Evolutionary conservation across 306 rosid species (phyloP), one percentile per base, ranked within the genome.

Genomic region (Alnus glutinosa): DNA sequence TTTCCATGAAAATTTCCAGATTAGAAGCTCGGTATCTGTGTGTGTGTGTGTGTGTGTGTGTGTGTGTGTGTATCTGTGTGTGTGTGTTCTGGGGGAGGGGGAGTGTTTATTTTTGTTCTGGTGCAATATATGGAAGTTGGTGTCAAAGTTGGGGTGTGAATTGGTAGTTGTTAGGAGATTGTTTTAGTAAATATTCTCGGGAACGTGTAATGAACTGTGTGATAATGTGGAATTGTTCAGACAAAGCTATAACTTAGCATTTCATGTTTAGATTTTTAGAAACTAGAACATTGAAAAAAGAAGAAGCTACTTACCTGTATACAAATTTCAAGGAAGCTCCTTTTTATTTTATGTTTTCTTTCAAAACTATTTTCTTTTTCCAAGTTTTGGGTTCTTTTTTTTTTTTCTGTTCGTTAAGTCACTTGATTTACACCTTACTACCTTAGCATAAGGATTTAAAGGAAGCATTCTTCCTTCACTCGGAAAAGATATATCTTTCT

Each of bases 21-120:
- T n/a, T 72, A 18, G 63, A 54, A 77, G 78, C 85, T 77, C 71
- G 78, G 85, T 77, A 77, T 71, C 15, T n/a, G 13, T 4, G 42
- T 61, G 3, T 46, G 11, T 48, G 37, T 10, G 47, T 37, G 19
- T n/a, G n/a, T 34, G 14, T 3, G 32, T 39, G 13, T 4, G 42
- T 48, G 37, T 10, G 47, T 37, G 19, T n/a, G 13, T 4, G 42
- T 61, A 6, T 46, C 16, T 48, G 37, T 10, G 47, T 37, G 19
- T 37, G 19, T 34, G 14, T 3, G 32, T 39, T 39, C 11, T 54
- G 23, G 19, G 58, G 58, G 18, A 4, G 58, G 19, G 19, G 19
- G 23, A 3, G 18, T 54, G 18, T 4, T 54, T 4, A 7, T 14
- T 14, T 61, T 61, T 61, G 39, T 49, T 49, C 14, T 49, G 68